Base-by-base conservation (phyloP, 2,329 filamentous ascomycete species). In the Apiospora arundinis region DNA sequence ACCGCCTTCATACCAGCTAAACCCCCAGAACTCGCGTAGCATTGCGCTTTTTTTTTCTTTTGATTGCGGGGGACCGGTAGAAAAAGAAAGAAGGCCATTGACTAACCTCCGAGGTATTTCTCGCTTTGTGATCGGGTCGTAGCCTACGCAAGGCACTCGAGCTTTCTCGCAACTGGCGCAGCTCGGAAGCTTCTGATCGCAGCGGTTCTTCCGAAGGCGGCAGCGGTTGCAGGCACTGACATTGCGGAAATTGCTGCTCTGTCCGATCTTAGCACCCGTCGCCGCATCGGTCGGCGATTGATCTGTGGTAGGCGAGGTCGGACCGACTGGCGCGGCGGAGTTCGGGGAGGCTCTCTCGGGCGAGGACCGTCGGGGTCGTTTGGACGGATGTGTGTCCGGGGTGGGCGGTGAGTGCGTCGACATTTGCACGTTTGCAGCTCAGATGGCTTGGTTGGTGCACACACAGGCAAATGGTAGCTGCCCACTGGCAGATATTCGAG, bases 201-300 rank as follows among this genome's bases (percentile, higher is more conserved):
- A 98, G 69, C 95, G 89, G 80, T 98, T 98, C 86, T 98, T 98
- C 78, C 95, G 90, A 80, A 97, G 84, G 65, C 95, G 90, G 82
- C 95, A 98, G 52, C 95, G 90, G 84, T 98, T 97, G 83, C 95
- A 98, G 71, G 95, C 95, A 81, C 93, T 97, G 74, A 98, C 95
- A 81, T 95, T 95, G 77, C 93, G 91, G 78, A 95, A 95, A 75
- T 87, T 91, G 80, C 87, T 90, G 80, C 88, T 90, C 80, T 90
- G 88, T 12, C 87, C 87, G 18, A 84, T 81, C 77, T 88, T 90
- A 49, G 73, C 72, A n/a, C 75, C 75, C 21, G 75, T 77, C 69
- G 78, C 75, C 68, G 77, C 77, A 68, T 78, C 77, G 74, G 79
- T 75, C 60, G 77, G 71, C 68, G 56, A 63, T 21, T 80, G 75